Evolutionary conservation across 805 yeast genomes (phyloP), one percentile per base, ranked within the genome.

Genomic region (Osmozyma mogii): DNA sequence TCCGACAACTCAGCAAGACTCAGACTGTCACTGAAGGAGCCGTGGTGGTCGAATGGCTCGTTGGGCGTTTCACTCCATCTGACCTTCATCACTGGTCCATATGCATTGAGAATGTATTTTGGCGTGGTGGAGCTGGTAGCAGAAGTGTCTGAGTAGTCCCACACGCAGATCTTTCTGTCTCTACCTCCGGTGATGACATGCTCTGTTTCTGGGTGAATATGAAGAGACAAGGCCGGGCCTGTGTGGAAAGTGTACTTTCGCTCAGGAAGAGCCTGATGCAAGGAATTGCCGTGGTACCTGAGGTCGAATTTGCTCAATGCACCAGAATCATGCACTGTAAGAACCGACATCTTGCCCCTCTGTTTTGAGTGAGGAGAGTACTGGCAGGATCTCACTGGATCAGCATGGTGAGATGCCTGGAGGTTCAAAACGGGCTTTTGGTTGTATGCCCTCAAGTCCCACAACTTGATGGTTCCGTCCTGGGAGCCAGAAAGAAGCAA

Each of bases 141-240:
- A 4, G 43, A 21, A 5, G 41, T 22, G 10, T 59, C 65, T 3
- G 58, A 50, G 37, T 57, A 63, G 32, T 60, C 79, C 89, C 94
- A 84, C 3, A 82, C 75, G 37, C 82, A 84, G 20, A 82, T 64
- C 41, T 77, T 78, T 30, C 81, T 79, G 54, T 92, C 98, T 44
- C 96, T 68, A 6, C 98, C 98, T 10, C 96, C 96, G 13, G 95
- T 84, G 4, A 79, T 78, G 13, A 92, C 70, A 44, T 78, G 83
- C 38, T 88, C 95, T 21, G 68, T 51, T 22, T 75, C 78, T 0
- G 94, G 94, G 48, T 88, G 95, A 78, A 95, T 87, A 44, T 84
- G 87, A 4, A 92, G 54, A 4, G 94, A 74, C 11, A 88, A 60
- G 0, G 95, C 97, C 2, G 95, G 94, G 0, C 95, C 95, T 2